A percentile compares a stretch with the other conserved stretches of the same genome.
Conservation (phyloP, 768 basidiomycete species). For the Tulasnella sp. region DNA sequence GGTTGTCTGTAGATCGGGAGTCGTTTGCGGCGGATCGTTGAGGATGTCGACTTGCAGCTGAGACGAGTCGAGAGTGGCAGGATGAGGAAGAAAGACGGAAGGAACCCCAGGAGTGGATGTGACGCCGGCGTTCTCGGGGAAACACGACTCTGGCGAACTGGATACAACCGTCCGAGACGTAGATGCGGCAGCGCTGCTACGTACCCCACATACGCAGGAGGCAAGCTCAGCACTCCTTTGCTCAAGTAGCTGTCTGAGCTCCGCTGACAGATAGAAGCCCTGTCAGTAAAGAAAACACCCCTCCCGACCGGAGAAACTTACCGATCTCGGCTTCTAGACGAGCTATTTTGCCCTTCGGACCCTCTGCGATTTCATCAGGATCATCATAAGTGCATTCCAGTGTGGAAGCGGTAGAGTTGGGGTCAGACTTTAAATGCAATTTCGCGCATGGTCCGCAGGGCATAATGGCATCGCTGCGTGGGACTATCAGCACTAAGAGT, state of each 20-base stretch:
- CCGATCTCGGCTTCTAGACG: slow-evolving; percentile 1
- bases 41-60: no score
- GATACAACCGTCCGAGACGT: not conserved
- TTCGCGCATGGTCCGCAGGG: slow-evolving; percentile 1
- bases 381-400: slow-evolving; percentile 13
- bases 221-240: not conserved
- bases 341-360: not conserved
- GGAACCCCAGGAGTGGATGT: not conserved
- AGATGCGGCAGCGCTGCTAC: not conserved
- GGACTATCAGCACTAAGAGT: not conserved
- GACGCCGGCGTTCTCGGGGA: no score
- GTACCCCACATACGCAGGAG: not conserved
- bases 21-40: no score
- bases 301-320: not conserved
- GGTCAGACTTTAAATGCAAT: slow-evolving; percentile 1
- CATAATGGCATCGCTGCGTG: not conserved
- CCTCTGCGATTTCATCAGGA: slow-evolving; percentile 6
- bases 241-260: not conserved
- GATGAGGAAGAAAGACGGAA: not conserved
- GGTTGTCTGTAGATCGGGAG: no score
- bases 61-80: not conserved
- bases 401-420: not conserved
- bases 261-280: not conserved
- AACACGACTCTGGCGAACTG: not conserved
- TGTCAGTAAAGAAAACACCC: not conserved